phyloP scores from a whole-genome alignment of 352 stramenopile species.

The Phytophthora aleatoria region DNA sequence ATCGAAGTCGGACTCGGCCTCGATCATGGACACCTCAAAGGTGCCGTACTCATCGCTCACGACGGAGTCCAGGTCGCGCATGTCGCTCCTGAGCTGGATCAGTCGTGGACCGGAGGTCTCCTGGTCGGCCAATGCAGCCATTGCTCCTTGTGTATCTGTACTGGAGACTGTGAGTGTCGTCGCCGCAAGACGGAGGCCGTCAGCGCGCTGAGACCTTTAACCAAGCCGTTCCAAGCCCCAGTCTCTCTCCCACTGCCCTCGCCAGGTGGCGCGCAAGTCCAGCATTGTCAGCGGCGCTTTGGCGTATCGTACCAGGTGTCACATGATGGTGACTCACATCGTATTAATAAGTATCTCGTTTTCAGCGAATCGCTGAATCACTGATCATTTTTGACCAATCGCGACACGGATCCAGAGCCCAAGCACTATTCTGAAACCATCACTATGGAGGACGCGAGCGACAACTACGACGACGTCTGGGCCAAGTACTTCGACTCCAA shows the following conservation, averaged over 20 bases:
- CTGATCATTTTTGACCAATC: neutral
- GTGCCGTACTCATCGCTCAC: constrained; percentile 64
- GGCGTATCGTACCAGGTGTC: no score
- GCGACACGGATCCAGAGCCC: neutral
- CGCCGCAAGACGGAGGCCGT: neutral
- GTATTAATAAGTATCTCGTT: no score
- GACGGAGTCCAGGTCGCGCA: constrained; percentile 23
- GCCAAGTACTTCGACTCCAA: constrained; percentile 76
- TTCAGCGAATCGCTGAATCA: neutral
- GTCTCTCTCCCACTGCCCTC: constrained; percentile 18
- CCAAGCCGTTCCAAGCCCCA: neutral
- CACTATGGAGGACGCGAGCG: constrained; percentile 10
- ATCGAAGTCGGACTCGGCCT: constrained; percentile 50
- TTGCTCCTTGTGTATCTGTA: constrained; percentile 6
- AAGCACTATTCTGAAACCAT: neutral
- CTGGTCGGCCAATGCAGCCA: constrained; percentile 23
- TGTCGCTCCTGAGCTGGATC: constrained; percentile 19
- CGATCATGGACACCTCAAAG: constrained; percentile 73
- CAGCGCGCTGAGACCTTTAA: constrained; percentile 20
- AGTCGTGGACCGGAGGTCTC: constrained; percentile 11
- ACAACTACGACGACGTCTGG: constrained; percentile 56
- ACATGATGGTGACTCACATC: no score
- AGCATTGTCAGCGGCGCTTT: constrained; percentile 3
- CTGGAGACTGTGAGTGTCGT: neutral
- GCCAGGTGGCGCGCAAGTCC: constrained; percentile 16